A percentile compares a stretch with the other conserved stretches of the same genome.
phyloP scores from a whole-genome alignment of 2,329 filamentous ascomycete genomes.

The Phaeophleospora eucalypticola region DNA sequence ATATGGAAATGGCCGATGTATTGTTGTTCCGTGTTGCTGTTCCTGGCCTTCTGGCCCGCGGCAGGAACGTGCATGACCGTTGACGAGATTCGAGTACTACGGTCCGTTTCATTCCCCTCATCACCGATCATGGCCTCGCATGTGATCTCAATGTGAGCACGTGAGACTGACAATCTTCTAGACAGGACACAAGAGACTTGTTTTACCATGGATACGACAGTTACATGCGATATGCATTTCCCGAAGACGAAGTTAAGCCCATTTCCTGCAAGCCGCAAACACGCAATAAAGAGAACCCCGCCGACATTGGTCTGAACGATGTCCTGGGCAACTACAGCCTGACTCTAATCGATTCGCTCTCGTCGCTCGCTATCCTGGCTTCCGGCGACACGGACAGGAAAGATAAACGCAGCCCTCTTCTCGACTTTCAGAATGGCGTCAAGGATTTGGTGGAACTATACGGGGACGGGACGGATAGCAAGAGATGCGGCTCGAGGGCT shows the following conservation, averaged over 20 bases:
- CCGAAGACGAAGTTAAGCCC: slow-evolving; percentile 90
- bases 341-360: slow-evolving; percentile 91
- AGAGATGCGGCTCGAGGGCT: slow-evolving; percentile 66
- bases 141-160: too few species aligned
- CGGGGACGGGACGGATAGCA: slow-evolving; percentile 73
- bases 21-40: slow-evolving; percentile 30
- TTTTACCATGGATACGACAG: slow-evolving; percentile 97
- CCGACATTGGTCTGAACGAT: slow-evolving; percentile 85
- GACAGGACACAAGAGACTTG: slow-evolving; percentile 59
- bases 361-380: slow-evolving; percentile 86
- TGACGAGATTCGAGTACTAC: slow-evolving; percentile 38
- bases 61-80: slow-evolving; percentile 42
- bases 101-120: slow-evolving; percentile 25
- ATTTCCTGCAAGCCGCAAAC: slow-evolving; percentile 79
- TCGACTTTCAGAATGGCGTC: slow-evolving; percentile 74
- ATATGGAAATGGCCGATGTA: slow-evolving; percentile 34
- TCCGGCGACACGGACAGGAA: slow-evolving; percentile 57
- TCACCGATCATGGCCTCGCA: not conserved
- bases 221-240: slow-evolving; percentile 91
- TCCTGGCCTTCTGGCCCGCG: slow-evolving; percentile 32
- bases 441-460: slow-evolving; percentile 73
- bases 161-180: slow-evolving; percentile 13
- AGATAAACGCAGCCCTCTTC: slow-evolving; percentile 43
- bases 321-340: slow-evolving; percentile 95
- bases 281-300: slow-evolving; percentile 73